Conservation (phyloP, 371 early-diverging fungal species). For the Capillidium rhysosporum region DNA sequence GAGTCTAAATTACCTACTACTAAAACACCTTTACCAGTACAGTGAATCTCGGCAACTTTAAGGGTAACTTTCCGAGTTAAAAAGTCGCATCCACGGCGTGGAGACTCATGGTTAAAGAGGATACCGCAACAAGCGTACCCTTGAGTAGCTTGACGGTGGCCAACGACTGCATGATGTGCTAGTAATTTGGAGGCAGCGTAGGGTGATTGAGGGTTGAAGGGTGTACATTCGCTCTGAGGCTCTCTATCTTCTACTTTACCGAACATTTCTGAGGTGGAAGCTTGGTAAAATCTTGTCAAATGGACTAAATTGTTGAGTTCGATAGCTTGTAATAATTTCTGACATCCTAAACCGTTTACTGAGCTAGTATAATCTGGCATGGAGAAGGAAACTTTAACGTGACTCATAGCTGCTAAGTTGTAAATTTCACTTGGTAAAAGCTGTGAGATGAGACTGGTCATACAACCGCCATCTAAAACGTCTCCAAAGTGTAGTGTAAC, state of each 20-base stretch:
- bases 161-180: slow-evolving; percentile 62
- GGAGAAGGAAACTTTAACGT: slow-evolving; percentile 72
- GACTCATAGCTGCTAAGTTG: slow-evolving; percentile 53
- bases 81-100: slow-evolving; percentile 64
- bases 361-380: slow-evolving; percentile 79
- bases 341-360: slow-evolving; percentile 66
- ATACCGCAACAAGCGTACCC: slow-evolving; percentile 76
- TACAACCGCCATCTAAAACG: slow-evolving; percentile 60
- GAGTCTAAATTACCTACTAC: slow-evolving; percentile 70
- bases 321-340: slow-evolving; percentile 62
- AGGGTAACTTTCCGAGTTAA: slow-evolving; percentile 70
- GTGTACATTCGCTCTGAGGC: slow-evolving; percentile 67
- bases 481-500: slow-evolving; percentile 74
- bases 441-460: slow-evolving; percentile 53
- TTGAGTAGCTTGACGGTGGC: slow-evolving; percentile 65
- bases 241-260: slow-evolving; percentile 56
- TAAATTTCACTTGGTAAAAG: slow-evolving; percentile 63
- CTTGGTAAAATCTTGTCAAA: slow-evolving; percentile 64
- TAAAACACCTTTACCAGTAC: slow-evolving; percentile 45
- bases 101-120: slow-evolving; percentile 73
- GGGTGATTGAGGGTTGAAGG: slow-evolving; percentile 71
- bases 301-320: slow-evolving; percentile 52
- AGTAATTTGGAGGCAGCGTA: slow-evolving; percentile 70
- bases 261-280: slow-evolving; percentile 60
- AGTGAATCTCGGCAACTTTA: slow-evolving; percentile 56